Base-by-base conservation (phyloP, 495 filamentous ascomycete species). In the Cairneyella variabilis region DNA sequence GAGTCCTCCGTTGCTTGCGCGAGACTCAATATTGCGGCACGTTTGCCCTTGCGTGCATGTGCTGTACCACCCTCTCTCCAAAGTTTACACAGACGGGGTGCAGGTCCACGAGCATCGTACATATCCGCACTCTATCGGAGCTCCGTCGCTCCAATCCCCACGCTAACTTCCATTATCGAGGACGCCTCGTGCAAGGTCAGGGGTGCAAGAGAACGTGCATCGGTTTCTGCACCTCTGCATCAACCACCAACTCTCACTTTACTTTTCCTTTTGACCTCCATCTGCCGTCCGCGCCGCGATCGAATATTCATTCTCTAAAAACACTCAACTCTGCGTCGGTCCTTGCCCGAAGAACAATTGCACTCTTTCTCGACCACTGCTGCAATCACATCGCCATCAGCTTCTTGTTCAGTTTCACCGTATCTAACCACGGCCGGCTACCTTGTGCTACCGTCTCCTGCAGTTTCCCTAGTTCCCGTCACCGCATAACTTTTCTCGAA, bases 401-500 rank as follows among this genome's bases (percentile, higher is more conserved):
- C 16, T 26, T 16, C 18, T 1, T 26, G 38, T 25, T 52, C 49
- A 52, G 26, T 43, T 39, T 20, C 28, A 21, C 22, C 9, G 2
- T 20, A 1, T 28, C 38, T 26, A 23, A 16, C 26, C 39, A 52
- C 38, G 49, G 49, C 26, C 17, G n/a, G 38, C 49, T 28, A 18
- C 49, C 16, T 16, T 16, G 44, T 47, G 44, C 18, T 14, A 47
- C 44, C 11, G 28, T 7, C 28, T 17, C 27, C 49, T 52, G 49
- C 49, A 52, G 49, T 52, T 32, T 41, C 49, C 49, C 49, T 25
- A 3, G 17, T 44, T 28, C 26, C 39, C 28, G 26, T 44, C 49
- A 52, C 49, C 30, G 39, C 49, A 43, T 52, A 44, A 20, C 43
- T n/a, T n/a, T 32, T 48, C 51, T 45, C 51, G 51, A 53, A 43